These are phyloP conservation scores for Sphaerosporella brunnea DNA, from an alignment of 495 filamentous ascomycete species.

Conservation along the genomic window DNA sequence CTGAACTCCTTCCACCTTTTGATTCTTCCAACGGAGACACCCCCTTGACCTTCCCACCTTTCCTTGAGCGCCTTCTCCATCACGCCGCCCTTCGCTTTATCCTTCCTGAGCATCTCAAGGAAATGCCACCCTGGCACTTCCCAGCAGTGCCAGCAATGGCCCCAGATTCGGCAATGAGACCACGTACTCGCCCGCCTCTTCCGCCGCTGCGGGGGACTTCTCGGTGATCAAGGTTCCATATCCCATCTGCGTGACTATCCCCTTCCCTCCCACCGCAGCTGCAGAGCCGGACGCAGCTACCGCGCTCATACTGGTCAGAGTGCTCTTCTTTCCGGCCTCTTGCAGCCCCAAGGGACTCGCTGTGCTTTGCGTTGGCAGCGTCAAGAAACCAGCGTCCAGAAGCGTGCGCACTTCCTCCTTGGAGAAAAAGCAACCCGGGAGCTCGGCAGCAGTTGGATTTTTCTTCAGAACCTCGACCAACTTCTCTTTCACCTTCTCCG, in stretches of 20 bases:
- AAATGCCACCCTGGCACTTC: neutral
- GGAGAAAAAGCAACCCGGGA: neutral
- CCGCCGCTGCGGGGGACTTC: neutral
- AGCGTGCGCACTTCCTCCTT: neutral
- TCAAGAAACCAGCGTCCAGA: neutral
- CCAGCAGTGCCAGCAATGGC: neutral
- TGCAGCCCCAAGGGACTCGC: neutral
- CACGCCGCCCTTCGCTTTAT: neutral
- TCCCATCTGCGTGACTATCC: neutral
- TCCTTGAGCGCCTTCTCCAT: conserved; percentile 2
- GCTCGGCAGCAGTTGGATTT: neutral
- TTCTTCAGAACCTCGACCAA: neutral
- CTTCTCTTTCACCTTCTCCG: neutral
- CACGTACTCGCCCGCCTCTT: neutral
- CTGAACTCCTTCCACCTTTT: neutral
- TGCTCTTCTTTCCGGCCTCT: neutral
- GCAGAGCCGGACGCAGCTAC: neutral
- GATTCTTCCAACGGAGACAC: neutral
- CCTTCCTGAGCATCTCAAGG: conserved; percentile 3
- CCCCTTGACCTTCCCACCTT: neutral
- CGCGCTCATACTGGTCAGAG: neutral
- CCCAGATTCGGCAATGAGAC: neutral
- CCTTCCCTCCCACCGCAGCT: neutral
- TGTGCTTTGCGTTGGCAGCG: neutral
- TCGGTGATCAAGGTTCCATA: no score